Base-by-base conservation (phyloP, 2,329 filamentous ascomycete genomes). In the Dothideomycetes sp. region DNA sequence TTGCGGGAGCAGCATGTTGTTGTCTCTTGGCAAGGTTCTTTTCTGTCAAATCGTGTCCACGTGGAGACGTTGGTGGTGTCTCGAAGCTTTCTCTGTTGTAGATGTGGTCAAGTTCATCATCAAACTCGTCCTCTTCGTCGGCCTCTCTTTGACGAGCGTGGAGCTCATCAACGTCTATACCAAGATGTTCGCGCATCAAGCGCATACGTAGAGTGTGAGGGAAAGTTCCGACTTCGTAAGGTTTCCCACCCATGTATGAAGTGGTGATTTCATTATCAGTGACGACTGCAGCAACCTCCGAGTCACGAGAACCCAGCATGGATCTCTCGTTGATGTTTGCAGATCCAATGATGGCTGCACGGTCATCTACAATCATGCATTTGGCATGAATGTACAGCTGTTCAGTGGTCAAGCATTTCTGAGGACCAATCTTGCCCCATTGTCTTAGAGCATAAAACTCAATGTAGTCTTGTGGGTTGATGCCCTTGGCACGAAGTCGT, bases 291-390 rank as follows among this genome's bases (percentile, higher is more conserved):
- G 89, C 91, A 46, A 84, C 79, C 61, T 98, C 91, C 0, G 89
- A 95, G 60, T 98, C 91, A 52, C 91, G 77, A 36, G 77, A 81
- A 7, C 91, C 91, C 45, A 95, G 62, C 86, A 96, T 87, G 5
- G 89, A 96, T 34, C 91, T 79, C 61, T 98, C 91, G 53, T 98
- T 98, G 68, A 98, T 96, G 57, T 98, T 98, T 38, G 91, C 91
- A 34, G 89, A 96, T 14, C 91, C 91, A 51, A 98, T 98, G 45
- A 98, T 79, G 15, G 82, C 89, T 42, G 91, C 77, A 24, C 89
- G 78, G 54, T 98, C 91, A 59, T 98, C 91, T 4, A 94, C 89
- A 41, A 98, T 75, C 70, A 96, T 96, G 49, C 83, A 83, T 63
- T 98, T 98, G 45, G 91, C 91, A 54, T 98, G 91, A 42, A 98